Evolutionary conservation across 306 rosid genomes (phyloP), one percentile per base, ranked within the genome.

Genomic region (Benincasa hispida): DNA sequence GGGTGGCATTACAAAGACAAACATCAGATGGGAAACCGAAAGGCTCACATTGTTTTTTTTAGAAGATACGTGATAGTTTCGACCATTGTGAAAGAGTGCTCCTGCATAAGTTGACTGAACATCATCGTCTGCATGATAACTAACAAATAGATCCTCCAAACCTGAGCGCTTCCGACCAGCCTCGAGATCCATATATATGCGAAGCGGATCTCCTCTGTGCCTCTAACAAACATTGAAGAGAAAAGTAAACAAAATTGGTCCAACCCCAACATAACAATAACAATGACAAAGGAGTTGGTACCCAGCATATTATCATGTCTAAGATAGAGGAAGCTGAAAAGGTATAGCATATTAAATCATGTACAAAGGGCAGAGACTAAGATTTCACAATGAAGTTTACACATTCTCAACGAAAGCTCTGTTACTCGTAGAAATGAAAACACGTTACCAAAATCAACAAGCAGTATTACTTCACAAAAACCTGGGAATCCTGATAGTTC

Each of bases 41-140:
- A 77, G 66, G 50, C 90, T 89, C 81, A 92, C 99, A 41, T 69
- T 89, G 79, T 88, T 78, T 83, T 90, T 92, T 9, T 12, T 28
- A 57, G 88, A 63, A 35, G 97, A 87, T 48, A 94, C 77, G 1
- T 85, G 87, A 79, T 92, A 94, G 82, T 92, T 92, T 78, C 96
- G 91, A 77, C 86, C 83, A 19, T 89, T 92, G 85, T 92, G 98
- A 85, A 94, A 94, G 50, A 90, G 87, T 19, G 92, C 81, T 78
- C 99, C 97, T 1, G 99, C 99, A 84, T 94, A 92, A 55, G 99
- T 94, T 65, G 96, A 66, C 82, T 94, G 99, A 15, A 92, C 91
- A 84, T 94, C 92, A 60, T 94, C 99, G 51, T 85, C 77, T 59
- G 99, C 96, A 41, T 94, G 96, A 81, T 94, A 94, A 78, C 99